Evolutionary conservation across 106 monocot species (phyloP).

Genomic region (Dioscorea dumetorum): DNA sequence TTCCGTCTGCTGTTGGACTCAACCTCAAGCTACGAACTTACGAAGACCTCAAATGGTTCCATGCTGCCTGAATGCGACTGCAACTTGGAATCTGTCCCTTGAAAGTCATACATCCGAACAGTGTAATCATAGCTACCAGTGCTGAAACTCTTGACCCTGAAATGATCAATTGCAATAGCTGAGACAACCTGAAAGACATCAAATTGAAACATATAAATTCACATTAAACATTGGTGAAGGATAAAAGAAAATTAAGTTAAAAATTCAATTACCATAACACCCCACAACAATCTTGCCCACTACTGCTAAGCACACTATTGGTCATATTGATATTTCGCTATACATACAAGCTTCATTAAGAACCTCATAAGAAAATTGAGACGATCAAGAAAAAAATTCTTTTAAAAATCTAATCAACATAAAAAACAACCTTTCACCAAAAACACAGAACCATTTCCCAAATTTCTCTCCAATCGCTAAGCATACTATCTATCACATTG

Average conservation of each 20-base stretch:
- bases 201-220: background rate
- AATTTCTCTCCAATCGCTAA: too few species aligned
- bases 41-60: constrained; percentile 91
- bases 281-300: background rate
- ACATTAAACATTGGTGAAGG: background rate
- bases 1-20: constrained; percentile 86
- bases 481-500: too few species aligned
- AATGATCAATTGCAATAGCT: constrained; percentile 89
- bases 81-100: constrained; percentile 92
- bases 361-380: background rate
- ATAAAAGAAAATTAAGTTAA: too few species aligned
- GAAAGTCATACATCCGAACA: constrained; percentile 97
- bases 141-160: constrained; percentile 93
- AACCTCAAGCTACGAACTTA: constrained; percentile 93
- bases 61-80: constrained; percentile 95
- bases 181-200: constrained; percentile 67
- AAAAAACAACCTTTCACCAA: too few species aligned
- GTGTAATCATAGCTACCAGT: constrained; percentile 97
- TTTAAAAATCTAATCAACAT: too few species aligned
- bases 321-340: background rate
- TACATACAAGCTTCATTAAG: background rate
- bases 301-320: background rate
- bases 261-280: background rate
- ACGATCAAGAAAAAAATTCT: background rate
- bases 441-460: too few species aligned